Conservation (phyloP, 257 asterid species). For the Solanum raphanifolium region DNA sequence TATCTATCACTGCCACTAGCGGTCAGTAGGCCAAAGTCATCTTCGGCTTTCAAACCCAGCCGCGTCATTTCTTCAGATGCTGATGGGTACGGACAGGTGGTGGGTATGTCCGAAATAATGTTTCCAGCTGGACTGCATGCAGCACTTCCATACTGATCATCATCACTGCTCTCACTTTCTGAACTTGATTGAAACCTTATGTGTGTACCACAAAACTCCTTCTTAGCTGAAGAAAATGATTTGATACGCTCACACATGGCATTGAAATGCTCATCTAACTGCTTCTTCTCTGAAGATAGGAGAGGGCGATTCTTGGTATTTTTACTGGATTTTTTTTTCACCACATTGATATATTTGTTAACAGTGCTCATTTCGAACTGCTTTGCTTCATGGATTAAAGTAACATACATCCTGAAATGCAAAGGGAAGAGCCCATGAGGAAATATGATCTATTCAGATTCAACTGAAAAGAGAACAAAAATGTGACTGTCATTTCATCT, state of each 20-base stretch:
- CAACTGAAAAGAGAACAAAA: neutral
- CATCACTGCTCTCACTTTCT: conserved; percentile 45
- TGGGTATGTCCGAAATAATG: conserved; percentile 40
- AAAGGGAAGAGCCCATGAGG: conserved; percentile 1
- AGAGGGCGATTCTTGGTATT: conserved; percentile 41
- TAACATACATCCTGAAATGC: conserved; percentile 42
- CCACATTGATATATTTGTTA: conserved; percentile 30
- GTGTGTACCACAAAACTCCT: conserved; percentile 54
- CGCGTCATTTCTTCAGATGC: conserved; percentile 75
- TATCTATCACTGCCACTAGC: conserved; percentile 20
- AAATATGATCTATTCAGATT: neutral
- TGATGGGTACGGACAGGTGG: conserved; percentile 93
- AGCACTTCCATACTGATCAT: conserved; percentile 24
- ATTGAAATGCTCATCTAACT: conserved; percentile 59
- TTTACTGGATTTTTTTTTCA: conserved; percentile 29
- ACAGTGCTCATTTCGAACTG: conserved; percentile 33
- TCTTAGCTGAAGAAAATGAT: conserved; percentile 34
- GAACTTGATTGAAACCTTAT: conserved; percentile 54
- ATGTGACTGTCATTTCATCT: neutral
- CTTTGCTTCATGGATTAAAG: conserved; percentile 34
- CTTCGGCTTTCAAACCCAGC: conserved; percentile 57
- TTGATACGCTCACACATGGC: conserved; percentile 54
- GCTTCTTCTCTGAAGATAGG: conserved; percentile 39
- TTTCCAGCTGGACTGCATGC: conserved; percentile 20
- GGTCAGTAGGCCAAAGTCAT: conserved; percentile 8